phyloP scores from a whole-genome alignment of 1,284 basidiomycete species.

The Boletus holoroseus region DNA sequence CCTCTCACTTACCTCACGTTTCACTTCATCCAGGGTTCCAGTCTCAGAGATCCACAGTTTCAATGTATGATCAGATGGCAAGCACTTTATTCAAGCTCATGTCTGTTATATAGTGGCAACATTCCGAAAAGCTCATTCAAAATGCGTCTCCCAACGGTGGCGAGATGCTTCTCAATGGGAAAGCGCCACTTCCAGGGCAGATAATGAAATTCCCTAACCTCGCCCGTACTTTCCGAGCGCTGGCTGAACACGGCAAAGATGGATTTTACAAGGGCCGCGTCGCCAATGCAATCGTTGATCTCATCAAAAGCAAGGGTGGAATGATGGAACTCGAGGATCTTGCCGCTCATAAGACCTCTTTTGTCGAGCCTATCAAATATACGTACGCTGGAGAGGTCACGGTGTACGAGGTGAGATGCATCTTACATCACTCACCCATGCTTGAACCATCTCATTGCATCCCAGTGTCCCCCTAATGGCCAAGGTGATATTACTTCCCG shows the following conservation, averaged over 20 bases:
- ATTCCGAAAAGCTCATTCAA: conserved; percentile 70
- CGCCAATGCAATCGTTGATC: conserved; percentile 85
- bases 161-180: conserved; percentile 82
- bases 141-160: conserved; percentile 75
- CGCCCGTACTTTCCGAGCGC: conserved; percentile 75
- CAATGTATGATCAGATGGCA: conserved; percentile 40
- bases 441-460: not conserved
- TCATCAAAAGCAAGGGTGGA: conserved; percentile 79
- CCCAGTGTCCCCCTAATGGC: conserved; percentile 87
- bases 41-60: conserved; percentile 73
- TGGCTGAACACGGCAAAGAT: conserved; percentile 78
- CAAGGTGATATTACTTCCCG: conserved; percentile 54
- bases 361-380: conserved; percentile 88
- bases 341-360: conserved; percentile 68
- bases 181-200: conserved; percentile 74
- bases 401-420: conserved; percentile 69
- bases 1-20: conserved; percentile 8
- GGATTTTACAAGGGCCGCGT: conserved; percentile 91
- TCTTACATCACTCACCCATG: not conserved
- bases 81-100: conserved; percentile 3
- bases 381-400: conserved; percentile 80
- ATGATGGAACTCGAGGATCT: conserved; percentile 89
- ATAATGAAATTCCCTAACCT: conserved; percentile 76
- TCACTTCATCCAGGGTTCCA: conserved; percentile 48
- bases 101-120: conserved; percentile 59